Percentiles rank a stretch among this genome's conserved stretches.
Conservation (phyloP, 2,329 filamentous ascomycete genomes). For the Fusarium multiceps region DNA sequence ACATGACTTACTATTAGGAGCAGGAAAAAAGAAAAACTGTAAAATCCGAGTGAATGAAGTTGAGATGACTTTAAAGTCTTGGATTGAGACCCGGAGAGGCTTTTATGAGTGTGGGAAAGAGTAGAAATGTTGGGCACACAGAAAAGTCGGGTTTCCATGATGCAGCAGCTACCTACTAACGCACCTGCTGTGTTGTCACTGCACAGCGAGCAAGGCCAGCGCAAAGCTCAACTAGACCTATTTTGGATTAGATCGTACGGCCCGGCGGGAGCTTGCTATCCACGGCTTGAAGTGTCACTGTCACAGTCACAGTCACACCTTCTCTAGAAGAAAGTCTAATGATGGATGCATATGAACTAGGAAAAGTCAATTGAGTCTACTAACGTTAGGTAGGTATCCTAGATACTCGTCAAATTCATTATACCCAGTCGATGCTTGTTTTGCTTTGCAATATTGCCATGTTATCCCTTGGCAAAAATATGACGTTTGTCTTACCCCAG, state of each 20-base stretch:
- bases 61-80: background rate
- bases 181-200: constrained; percentile 36
- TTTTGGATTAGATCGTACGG: constrained; percentile 13
- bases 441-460: background rate
- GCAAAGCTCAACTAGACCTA: constrained; percentile 15
- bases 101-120: constrained; percentile 8
- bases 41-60: background rate
- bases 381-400: background rate
- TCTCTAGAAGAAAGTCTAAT: background rate
- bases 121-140: constrained; percentile 26
- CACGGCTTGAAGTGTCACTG: constrained; percentile 5
- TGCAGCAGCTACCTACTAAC: background rate
- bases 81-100: background rate
- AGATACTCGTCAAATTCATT: background rate
- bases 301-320: background rate
- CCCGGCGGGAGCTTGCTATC: constrained; percentile 34
- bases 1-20: constrained; percentile 26
- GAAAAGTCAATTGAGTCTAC: background rate
- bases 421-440: background rate
- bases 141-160: constrained; percentile 24
- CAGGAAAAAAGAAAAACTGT: constrained; percentile 1
- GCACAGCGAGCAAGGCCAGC: constrained; percentile 17
- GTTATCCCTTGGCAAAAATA: background rate
- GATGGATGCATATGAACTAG: background rate
- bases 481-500: constrained; percentile 2